phyloP scores from a whole-genome alignment of 2,329 filamentous ascomycete genomes.

The Sporothrix variecibatus region DNA sequence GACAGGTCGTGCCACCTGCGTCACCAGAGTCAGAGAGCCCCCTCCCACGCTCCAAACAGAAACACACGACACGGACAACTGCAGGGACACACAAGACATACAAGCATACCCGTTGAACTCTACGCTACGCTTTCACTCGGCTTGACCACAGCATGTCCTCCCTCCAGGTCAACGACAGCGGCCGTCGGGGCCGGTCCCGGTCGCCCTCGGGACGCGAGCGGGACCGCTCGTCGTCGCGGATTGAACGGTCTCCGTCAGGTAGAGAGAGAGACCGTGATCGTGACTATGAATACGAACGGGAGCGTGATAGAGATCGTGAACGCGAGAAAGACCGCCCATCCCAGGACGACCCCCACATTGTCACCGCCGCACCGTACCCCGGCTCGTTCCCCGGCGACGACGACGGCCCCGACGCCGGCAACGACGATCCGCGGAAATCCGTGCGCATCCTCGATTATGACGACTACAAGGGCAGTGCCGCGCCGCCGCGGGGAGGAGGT shows the following conservation, averaged over 20 bases:
- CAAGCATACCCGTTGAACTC: neutral
- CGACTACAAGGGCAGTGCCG: constrained; percentile 35
- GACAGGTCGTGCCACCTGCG: constrained; percentile 16
- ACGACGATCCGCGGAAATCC: constrained; percentile 37
- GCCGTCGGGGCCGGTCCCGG: constrained; percentile 50
- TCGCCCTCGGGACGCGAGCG: constrained; percentile 46
- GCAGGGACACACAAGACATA: neutral
- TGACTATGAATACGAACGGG: constrained; percentile 34
- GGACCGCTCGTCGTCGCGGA: constrained; percentile 35
- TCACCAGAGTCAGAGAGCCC: constrained; percentile 1
- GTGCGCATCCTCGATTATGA: constrained; percentile 40
- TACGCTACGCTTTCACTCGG: neutral
- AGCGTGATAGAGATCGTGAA: constrained; percentile 10
- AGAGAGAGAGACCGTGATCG: constrained; percentile 37
- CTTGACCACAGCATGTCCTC: constrained; percentile 51
- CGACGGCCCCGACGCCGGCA: constrained; percentile 39
- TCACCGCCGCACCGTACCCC: constrained; percentile 50
- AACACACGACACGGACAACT: neutral
- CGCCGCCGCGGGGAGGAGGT: constrained; percentile 34
- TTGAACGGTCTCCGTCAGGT: constrained; percentile 28
- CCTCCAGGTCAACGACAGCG: constrained; percentile 49
- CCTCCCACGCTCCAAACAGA: neutral
- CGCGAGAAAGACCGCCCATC: neutral
- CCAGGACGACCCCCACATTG: constrained; percentile 34
- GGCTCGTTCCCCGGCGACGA: constrained; percentile 47